Evolutionary conservation across 148 eudicot genomes (phyloP).

Genomic region (Fallopia convolvulus): DNA sequence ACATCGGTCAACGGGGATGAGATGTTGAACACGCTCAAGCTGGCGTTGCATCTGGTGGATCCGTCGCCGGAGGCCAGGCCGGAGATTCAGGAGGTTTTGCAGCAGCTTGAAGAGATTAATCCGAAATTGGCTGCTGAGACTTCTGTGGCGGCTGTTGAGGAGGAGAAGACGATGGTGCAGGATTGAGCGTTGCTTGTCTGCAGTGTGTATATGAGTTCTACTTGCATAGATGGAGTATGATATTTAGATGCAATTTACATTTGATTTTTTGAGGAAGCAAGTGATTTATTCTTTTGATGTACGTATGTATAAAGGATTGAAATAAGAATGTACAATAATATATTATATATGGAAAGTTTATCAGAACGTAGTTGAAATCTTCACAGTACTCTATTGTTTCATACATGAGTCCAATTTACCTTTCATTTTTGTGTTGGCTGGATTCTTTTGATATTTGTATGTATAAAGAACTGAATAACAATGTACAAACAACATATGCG

Average conservation of each 20-base stretch:
- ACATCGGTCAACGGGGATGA: slow-evolving; percentile 68
- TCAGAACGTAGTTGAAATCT: too few relatives aligned
- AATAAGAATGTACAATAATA: background rate
- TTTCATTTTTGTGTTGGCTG: too few relatives aligned
- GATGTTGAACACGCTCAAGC: slow-evolving; percentile 66
- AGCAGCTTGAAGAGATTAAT: slow-evolving; percentile 69
- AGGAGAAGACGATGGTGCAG: slow-evolving; percentile 4
- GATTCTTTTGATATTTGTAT: too few relatives aligned
- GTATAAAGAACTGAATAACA: too few relatives aligned
- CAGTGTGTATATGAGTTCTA: background rate
- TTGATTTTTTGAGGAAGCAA: too few relatives aligned
- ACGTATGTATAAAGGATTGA: background rate
- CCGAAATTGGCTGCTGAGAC: slow-evolving; percentile 24
- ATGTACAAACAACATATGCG: too few relatives aligned
- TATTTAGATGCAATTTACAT: too few relatives aligned
- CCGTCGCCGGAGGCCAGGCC: slow-evolving; percentile 73
- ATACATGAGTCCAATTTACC: too few relatives aligned
- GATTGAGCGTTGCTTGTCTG: background rate
- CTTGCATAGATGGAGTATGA: too few relatives aligned
- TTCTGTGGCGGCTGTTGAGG: slow-evolving; percentile 6
- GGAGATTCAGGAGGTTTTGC: slow-evolving; percentile 57
- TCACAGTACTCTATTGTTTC: too few relatives aligned
- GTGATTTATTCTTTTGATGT: background rate
- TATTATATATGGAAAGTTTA: too few relatives aligned
- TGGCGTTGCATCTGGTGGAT: slow-evolving; percentile 82